Evolutionary conservation across 192 early-diverging fungal genomes (phyloP).

Genomic region (Lobosporangium transversale): DNA sequence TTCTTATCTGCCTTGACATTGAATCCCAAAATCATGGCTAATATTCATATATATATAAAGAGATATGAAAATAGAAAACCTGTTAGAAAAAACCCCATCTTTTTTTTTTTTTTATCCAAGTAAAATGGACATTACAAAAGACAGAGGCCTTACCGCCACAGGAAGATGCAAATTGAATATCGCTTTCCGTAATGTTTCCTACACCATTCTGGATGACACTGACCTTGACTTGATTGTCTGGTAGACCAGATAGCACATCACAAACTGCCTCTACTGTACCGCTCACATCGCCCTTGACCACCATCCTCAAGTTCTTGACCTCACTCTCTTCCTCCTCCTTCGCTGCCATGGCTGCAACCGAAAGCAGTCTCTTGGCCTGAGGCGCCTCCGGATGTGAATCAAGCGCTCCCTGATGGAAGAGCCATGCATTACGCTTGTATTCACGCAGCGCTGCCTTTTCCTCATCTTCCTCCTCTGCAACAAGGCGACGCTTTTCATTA

Average conservation of each 20-base stretch:
- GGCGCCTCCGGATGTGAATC: constrained; percentile 61
- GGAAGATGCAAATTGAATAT: constrained; percentile 78
- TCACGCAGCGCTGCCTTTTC: constrained; percentile 62
- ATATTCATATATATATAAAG: background rate
- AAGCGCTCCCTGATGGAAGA: constrained; percentile 72
- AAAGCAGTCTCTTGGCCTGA: constrained; percentile 34
- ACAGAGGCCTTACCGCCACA: constrained; percentile 45
- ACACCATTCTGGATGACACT: constrained; percentile 84
- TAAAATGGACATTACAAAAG: background rate
- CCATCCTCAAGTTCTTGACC: constrained; percentile 62
- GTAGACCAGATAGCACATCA: constrained; percentile 79
- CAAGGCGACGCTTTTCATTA: constrained; percentile 75
- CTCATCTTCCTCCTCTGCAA: constrained; percentile 60
- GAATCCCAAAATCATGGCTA: constrained; percentile 84
- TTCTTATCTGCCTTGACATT: constrained; percentile 88
- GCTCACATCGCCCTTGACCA: constrained; percentile 92
- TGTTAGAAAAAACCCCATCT: too few relatives aligned
- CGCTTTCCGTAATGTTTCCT: constrained; percentile 87
- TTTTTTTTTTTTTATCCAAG: too few relatives aligned
- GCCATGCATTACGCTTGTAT: constrained; percentile 69
- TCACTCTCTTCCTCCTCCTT: constrained; percentile 52
- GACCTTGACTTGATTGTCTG: constrained; percentile 77
- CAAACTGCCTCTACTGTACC: constrained; percentile 91
- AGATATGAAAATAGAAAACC: background rate
- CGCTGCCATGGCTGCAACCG: constrained; percentile 46